Conservation (phyloP, 176 grass and related monocot genomes). For the Ensete ventricosum region DNA sequence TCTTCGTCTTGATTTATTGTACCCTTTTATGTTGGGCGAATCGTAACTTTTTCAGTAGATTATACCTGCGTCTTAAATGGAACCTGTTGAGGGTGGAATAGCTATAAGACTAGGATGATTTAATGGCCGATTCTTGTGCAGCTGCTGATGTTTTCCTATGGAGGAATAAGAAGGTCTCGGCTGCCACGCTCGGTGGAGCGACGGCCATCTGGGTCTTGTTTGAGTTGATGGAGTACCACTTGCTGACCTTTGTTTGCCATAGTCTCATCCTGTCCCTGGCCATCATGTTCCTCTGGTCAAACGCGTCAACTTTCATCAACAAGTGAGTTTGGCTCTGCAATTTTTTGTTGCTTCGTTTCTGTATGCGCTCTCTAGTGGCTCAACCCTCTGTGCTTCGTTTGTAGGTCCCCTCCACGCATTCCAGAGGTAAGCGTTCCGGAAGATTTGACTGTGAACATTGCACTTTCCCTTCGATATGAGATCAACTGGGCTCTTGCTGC, state of each 20-base stretch:
- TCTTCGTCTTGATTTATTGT: no score
- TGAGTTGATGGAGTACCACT: constrained; percentile 76
- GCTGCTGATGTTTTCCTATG: constrained; percentile 92
- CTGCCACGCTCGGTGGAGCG: constrained; percentile 39
- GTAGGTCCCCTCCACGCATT: constrained; percentile 66
- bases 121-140: constrained; percentile 13
- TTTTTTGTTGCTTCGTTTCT: not conserved
- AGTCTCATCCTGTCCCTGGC: constrained; percentile 53
- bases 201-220: constrained; percentile 82
- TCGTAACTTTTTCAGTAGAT: no score
- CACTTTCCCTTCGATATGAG: constrained; percentile 62
- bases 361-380: not conserved
- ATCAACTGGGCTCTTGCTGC: constrained; percentile 65
- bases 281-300: constrained; percentile 80
- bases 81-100: not conserved
- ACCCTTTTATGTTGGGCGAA: no score
- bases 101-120: not conserved
- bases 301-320: constrained; percentile 58
- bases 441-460: constrained; percentile 58
- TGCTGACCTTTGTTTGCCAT: constrained; percentile 57
- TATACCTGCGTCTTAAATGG: not conserved
- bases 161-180: constrained; percentile 91
- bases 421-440: constrained; percentile 77
- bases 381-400: constrained; percentile 3
- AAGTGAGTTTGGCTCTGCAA: constrained; percentile 35